phyloP scores from a whole-genome alignment of 352 stramenopile species.

The Phytophthora litchii region DNA sequence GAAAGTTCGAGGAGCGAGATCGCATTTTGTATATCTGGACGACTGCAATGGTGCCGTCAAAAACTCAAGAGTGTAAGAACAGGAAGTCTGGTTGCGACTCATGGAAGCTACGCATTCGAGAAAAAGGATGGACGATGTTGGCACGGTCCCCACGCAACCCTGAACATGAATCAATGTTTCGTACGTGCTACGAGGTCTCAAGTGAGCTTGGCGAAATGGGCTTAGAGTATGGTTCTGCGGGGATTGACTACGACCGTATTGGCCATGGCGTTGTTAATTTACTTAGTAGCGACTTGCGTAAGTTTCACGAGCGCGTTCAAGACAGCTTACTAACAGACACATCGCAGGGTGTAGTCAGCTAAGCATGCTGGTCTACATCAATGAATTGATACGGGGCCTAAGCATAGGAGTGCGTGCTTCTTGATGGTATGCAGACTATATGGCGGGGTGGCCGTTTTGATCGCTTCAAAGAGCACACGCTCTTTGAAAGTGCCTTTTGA shows the following conservation, averaged over 20 bases:
- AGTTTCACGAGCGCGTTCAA: slow-evolving; percentile 22
- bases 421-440: no score
- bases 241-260: slow-evolving; percentile 9
- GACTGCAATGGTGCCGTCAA: slow-evolving; percentile 19
- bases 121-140: slow-evolving; percentile 25
- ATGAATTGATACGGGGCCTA: no score
- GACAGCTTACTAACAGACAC: neutral
- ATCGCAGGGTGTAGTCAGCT: no score
- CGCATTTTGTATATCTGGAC: slow-evolving; percentile 31
- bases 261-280: slow-evolving; percentile 11
- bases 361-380: no score
- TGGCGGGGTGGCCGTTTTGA: no score
- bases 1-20: slow-evolving; percentile 21
- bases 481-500: no score
- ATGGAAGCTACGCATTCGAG: slow-evolving; percentile 18
- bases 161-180: slow-evolving; percentile 20
- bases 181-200: slow-evolving; percentile 26
- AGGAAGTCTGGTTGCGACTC: slow-evolving; percentile 1
- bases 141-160: slow-evolving; percentile 15
- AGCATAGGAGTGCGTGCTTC: no score
- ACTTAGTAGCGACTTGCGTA: slow-evolving; percentile 20
- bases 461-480: no score
- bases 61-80: neutral
- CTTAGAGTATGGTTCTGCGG: neutral
- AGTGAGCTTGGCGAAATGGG: slow-evolving; percentile 10